Percentiles rank a stretch among this genome's conserved stretches.
These are phyloP conservation scores for Eutypella sp. DNA, from an alignment of 2,329 filamentous ascomycete species.

Conservation along the genomic window DNA sequence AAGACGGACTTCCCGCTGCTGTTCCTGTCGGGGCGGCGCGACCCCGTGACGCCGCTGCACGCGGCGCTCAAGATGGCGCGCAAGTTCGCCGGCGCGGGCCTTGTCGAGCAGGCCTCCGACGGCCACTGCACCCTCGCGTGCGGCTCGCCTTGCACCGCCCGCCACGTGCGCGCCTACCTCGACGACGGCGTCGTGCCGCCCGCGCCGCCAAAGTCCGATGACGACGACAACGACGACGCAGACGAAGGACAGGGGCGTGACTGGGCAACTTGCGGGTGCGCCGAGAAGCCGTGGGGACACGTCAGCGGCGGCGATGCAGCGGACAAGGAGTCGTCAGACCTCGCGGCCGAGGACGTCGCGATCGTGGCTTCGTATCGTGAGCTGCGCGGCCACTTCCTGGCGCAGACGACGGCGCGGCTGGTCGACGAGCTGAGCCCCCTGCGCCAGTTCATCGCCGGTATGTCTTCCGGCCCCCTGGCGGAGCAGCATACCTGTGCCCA, in stretches of 20 bases:
- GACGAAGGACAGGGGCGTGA: conserved; percentile 4
- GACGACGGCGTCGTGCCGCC: conserved; percentile 30
- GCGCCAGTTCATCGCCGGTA: neutral
- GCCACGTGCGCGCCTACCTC: conserved; percentile 30
- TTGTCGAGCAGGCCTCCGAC: conserved; percentile 31
- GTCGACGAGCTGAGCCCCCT: neutral
- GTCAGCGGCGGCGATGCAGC: conserved; percentile 1
- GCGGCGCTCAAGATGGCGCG: conserved; percentile 38
- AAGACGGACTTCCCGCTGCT: conserved; percentile 50
- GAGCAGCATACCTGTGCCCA: too few species aligned
- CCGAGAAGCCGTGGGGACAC: conserved; percentile 24
- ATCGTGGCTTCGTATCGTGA: conserved; percentile 6
- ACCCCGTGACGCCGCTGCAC: conserved; percentile 54
- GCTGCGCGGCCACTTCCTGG: conserved; percentile 6
- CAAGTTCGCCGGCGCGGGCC: conserved; percentile 30
- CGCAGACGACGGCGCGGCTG: neutral
- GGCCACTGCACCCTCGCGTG: conserved; percentile 33
- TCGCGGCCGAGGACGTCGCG: conserved; percentile 7
- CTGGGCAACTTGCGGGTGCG: conserved; percentile 23
- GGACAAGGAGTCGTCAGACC: neutral
- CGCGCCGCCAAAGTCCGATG: conserved; percentile 13
- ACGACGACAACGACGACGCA: conserved; percentile 14
- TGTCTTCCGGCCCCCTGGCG: too few species aligned
- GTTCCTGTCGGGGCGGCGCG: conserved; percentile 51
- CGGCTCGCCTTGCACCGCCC: conserved; percentile 31